A percentile compares a stretch with the other conserved stretches of the same genome.
Conservation (phyloP, 148 eudicot genomes). For the Rhododendron kiyosumense region DNA sequence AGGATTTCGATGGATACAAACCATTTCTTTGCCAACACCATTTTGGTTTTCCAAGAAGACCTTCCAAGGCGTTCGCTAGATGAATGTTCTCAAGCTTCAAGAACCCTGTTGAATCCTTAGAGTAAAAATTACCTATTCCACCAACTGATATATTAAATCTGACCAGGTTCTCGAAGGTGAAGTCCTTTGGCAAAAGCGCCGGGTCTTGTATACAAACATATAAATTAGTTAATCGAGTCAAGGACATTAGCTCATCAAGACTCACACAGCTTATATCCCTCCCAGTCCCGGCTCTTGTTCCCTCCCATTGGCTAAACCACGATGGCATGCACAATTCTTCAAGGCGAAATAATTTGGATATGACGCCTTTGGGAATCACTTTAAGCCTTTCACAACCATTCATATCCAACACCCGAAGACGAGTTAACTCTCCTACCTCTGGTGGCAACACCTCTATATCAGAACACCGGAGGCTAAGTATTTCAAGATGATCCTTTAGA, state of each 20-base stretch:
- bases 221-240: neutral
- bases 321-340: neutral
- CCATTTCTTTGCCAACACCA: too few relatives aligned
- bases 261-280: neutral
- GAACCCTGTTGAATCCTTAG: too few relatives aligned
- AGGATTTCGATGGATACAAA: too few relatives aligned
- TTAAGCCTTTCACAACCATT: rapidly evolving
- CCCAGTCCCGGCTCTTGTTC: neutral
- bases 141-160: too few relatives aligned
- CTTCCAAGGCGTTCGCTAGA: too few relatives aligned
- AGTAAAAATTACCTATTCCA: too few relatives aligned
- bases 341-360: neutral
- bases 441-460: neutral
- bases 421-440: neutral
- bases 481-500: neutral
- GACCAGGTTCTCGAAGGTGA: neutral
- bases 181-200: neutral
- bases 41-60: too few relatives aligned
- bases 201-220: neutral
- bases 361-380: neutral
- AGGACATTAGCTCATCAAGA: neutral
- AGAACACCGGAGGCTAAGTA: neutral
- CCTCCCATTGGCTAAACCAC: neutral
- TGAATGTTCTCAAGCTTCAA: too few relatives aligned
- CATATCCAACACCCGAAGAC: neutral